phyloP scores from a whole-genome alignment of 306 rosid species.

The Fragaria nilgerrensis region DNA sequence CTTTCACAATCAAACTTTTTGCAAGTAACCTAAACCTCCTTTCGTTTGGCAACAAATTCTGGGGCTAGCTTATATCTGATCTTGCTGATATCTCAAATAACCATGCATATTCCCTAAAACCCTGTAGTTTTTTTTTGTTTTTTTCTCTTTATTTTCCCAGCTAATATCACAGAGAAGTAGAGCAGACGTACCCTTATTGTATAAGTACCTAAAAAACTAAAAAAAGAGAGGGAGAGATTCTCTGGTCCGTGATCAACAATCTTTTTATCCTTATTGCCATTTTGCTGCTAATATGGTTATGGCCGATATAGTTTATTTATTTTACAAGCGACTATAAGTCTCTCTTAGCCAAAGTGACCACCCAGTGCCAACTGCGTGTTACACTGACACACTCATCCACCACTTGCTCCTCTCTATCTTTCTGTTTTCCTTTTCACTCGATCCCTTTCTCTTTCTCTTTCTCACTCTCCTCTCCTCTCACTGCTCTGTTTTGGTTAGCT shows the following conservation, averaged over 20 bases:
- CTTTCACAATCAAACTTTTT: not conserved
- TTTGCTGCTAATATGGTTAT: conserved; percentile 5
- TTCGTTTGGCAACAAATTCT: conserved; percentile 1
- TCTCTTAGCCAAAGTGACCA: not conserved
- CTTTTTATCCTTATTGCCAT: not conserved
- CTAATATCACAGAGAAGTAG: not conserved
- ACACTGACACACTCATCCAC: conserved; percentile 30
- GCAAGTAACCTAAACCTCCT: not conserved
- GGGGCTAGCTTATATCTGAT: not conserved
- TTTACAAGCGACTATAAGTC: not conserved
- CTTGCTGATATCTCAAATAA: not conserved
- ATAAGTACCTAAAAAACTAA: not conserved
- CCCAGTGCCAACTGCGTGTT: conserved; percentile 42
- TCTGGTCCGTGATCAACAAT: conserved; percentile 50
- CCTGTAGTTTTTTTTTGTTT: not conserved
- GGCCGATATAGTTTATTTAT: conserved; percentile 1
- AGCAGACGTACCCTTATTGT: not conserved
- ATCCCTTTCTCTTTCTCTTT: not conserved
- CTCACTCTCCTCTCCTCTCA: not conserved
- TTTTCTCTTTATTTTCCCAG: not conserved
- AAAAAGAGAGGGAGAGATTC: conserved; percentile 34
- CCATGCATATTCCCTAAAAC: not conserved
- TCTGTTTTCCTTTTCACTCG: not conserved
- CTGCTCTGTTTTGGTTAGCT: conserved; percentile 8
- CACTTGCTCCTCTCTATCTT: not conserved